Evolutionary conservation across 2,329 filamentous ascomycete species (phyloP).

Genomic region (Nectriaceae sp.): DNA sequence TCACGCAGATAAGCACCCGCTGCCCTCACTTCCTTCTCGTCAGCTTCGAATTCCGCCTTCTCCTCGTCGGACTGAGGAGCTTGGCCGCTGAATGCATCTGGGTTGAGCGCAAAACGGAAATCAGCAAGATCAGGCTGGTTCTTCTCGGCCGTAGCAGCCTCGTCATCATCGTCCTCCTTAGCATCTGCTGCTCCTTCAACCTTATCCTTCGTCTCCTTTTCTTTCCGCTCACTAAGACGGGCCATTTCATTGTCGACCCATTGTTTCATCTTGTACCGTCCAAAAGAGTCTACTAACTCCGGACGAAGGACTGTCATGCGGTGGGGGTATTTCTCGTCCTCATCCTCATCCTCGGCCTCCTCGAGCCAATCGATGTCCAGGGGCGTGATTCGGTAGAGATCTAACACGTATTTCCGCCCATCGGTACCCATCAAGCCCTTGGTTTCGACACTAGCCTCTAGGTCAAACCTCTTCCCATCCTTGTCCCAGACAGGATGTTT

Average conservation of each 20-base stretch:
- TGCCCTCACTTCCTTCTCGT: conserved; percentile 85
- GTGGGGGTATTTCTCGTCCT: conserved; percentile 74
- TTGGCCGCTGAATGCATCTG: conserved; percentile 94
- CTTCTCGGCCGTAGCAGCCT: conserved; percentile 28
- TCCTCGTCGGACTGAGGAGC: conserved; percentile 87
- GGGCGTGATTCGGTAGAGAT: conserved; percentile 92
- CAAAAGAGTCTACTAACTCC: conserved; percentile 86
- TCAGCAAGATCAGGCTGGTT: conserved; percentile 80
- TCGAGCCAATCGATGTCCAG: conserved; percentile 91
- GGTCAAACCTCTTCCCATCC: conserved; percentile 82
- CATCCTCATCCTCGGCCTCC: conserved; percentile 55
- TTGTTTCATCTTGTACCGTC: conserved; percentile 82
- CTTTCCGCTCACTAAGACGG: conserved; percentile 49
- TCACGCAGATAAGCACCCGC: conserved; percentile 78
- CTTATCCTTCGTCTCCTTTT: conserved; percentile 34
- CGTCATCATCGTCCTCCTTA: conserved; percentile 31
- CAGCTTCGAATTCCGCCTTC: conserved; percentile 77
- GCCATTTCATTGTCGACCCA: conserved; percentile 82
- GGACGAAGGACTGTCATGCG: conserved; percentile 92
- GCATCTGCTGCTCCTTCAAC: conserved; percentile 34
- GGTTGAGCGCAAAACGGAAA: conserved; percentile 88
- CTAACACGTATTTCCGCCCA: conserved; percentile 94
- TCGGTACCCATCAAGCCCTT: conserved; percentile 98
- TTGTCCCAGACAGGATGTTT: conserved; percentile 98
- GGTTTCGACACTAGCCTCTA: conserved; percentile 95